Evolutionary conservation across 768 basidiomycete species (phyloP).

Genomic region (Russula sp.): DNA sequence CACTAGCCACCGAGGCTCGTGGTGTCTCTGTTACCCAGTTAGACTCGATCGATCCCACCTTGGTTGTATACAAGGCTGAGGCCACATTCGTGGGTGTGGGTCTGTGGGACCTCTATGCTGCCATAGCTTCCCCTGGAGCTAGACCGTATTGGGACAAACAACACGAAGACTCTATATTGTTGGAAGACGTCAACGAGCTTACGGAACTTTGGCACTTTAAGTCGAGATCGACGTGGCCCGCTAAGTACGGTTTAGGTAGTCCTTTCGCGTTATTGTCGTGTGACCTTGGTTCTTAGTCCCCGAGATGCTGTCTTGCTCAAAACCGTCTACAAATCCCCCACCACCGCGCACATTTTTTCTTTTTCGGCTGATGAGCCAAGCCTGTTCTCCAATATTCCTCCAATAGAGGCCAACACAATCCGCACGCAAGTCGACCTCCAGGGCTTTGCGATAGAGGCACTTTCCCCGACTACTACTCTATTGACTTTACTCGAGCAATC

Average conservation of each 20-base stretch:
- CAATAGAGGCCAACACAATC: slow-evolving; percentile 71
- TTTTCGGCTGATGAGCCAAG: slow-evolving; percentile 91
- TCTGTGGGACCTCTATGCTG: slow-evolving; percentile 90
- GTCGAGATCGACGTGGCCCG: slow-evolving; percentile 90
- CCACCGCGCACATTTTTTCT: slow-evolving; percentile 90
- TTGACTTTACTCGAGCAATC: slow-evolving; percentile 94
- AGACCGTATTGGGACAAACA: slow-evolving; percentile 85
- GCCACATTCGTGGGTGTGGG: slow-evolving; percentile 96
- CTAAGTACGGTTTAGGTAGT: slow-evolving; percentile 57
- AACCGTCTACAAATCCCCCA: slow-evolving; percentile 96
- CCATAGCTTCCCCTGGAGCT: slow-evolving; percentile 83
- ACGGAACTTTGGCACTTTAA: slow-evolving; percentile 94
- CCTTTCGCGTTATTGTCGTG: slow-evolving; percentile 23
- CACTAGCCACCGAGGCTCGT: slow-evolving; percentile 70
- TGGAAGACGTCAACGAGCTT: slow-evolving; percentile 88
- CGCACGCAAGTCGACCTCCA: slow-evolving; percentile 97
- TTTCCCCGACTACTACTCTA: slow-evolving; percentile 92
- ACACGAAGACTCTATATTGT: slow-evolving; percentile 77
- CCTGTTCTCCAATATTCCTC: slow-evolving; percentile 73
- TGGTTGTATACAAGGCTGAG: slow-evolving; percentile 94
- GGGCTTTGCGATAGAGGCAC: slow-evolving; percentile 94
- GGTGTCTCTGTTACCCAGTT: slow-evolving; percentile 95
- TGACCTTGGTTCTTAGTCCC: slow-evolving; percentile 49
- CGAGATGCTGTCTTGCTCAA: slow-evolving; percentile 88
- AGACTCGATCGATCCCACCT: slow-evolving; percentile 93